phyloP scores from a whole-genome alignment of 768 basidiomycete genomes.

The Hortiboletus campestris region DNA sequence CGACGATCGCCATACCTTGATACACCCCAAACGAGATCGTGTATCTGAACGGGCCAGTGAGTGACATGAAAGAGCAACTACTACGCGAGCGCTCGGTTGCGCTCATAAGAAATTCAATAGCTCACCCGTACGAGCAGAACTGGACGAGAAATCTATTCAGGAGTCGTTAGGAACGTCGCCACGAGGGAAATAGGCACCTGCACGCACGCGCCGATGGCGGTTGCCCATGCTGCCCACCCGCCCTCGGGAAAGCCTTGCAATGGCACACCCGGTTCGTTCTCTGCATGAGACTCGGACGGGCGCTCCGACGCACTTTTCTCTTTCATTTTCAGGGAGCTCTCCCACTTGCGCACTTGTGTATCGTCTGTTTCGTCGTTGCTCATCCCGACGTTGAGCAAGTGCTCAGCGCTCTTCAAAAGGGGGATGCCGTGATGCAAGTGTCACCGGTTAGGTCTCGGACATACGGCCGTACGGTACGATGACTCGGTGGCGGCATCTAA shows the following conservation, averaged over 20 bases:
- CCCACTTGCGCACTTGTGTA: background rate
- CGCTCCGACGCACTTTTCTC: background rate
- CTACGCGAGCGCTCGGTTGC: background rate
- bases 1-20: slow-evolving; percentile 31
- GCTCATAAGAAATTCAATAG: background rate
- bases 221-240: slow-evolving; percentile 31
- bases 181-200: background rate
- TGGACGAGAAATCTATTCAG: slow-evolving; percentile 36
- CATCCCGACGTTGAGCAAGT: background rate
- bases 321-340: background rate
- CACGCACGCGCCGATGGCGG: slow-evolving; percentile 31
- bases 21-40: slow-evolving; percentile 43
- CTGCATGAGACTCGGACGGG: background rate
- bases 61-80: background rate
- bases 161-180: background rate
- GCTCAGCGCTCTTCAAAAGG: too few species aligned
- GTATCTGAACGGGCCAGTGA: slow-evolving; percentile 25
- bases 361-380: background rate
- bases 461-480: too few species aligned
- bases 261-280: background rate
- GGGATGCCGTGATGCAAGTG: too few species aligned
- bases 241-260: slow-evolving; percentile 26
- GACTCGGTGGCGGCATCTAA: too few species aligned
- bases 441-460: too few species aligned
- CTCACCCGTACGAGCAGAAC: slow-evolving; percentile 39